Evolutionary conservation across 2,329 filamentous ascomycete species (phyloP), one percentile per base, ranked within the genome.

Genomic region (Rhynchosporium agropyri): DNA sequence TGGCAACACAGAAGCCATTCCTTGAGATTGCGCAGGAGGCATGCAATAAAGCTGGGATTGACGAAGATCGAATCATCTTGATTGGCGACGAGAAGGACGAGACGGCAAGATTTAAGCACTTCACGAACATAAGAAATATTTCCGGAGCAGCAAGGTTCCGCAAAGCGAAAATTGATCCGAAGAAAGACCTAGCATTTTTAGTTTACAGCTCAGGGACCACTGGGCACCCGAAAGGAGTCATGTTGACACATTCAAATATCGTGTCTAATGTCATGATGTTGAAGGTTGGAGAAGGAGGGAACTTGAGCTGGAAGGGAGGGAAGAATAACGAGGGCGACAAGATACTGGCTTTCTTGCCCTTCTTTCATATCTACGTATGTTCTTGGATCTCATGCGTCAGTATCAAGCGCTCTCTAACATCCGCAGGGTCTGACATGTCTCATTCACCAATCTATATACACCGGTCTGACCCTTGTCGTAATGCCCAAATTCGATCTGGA

Each of bases 201-300:
- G 91, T 96, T 0, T 97, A 96, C 50, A 92, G 88, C 56, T 93
- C 89, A 7, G 94, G 94, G 7, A 98, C 94, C 0, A 97, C 94
- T 0, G 94, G 94, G 1, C 79, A 92, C 57, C 93, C 94, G 0
- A 98, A 98, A 76, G 94, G 93, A 15, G 94, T 97, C 13, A 90
- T 91, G 84, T 80, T 97, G 38, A 89, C 86, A 7, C 94, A 98
- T 76, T 76, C 79, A 67, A 97, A 97, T 74, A 87, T 97, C 64
- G 84, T 96, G 10, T 79, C 91, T 63, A 96, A 97, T 75, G 74
- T 87, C 6, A 69, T 84, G 36, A 88, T 90, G 76, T 73, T 81
- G 33, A 74, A 75, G 1, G 72, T 76, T 31, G 77, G 81, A 4
- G 88, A 92, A 62, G 79, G 77, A 1, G 79, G 77, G 0, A 80